Evolutionary conservation across 2,329 filamentous ascomycete species (phyloP).

Genomic region (Acarospora socialis): DNA sequence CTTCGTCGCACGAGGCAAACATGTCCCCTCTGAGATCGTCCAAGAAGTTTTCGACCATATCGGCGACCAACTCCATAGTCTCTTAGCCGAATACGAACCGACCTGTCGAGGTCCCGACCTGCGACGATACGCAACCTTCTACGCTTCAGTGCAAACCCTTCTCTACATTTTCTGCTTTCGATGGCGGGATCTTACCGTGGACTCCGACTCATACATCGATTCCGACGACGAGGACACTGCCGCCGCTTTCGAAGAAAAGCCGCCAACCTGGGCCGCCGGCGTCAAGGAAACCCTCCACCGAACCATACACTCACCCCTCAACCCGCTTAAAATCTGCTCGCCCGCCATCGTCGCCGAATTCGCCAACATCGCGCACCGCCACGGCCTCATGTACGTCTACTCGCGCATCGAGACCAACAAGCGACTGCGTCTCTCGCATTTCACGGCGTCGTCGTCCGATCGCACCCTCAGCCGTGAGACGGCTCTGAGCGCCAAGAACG

Average conservation of each 20-base stretch:
- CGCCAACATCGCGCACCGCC: conserved; percentile 69
- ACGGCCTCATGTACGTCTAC: conserved; percentile 81
- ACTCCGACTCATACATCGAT: conserved; percentile 40
- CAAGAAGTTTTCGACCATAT: conserved; percentile 70
- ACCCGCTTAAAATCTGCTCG: conserved; percentile 89
- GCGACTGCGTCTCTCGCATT: conserved; percentile 64
- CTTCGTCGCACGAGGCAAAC: conserved; percentile 80
- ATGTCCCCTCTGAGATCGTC: conserved; percentile 63
- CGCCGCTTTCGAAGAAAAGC: conserved; percentile 23
- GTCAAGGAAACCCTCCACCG: conserved; percentile 60
- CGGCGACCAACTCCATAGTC: conserved; percentile 59
- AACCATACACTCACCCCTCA: conserved; percentile 77
- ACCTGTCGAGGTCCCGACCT: conserved; percentile 73
- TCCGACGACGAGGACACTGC: conserved; percentile 38
- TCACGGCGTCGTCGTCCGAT: conserved; percentile 21
- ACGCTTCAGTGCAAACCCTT: conserved; percentile 73
- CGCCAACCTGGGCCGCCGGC: conserved; percentile 69
- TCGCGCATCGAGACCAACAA: conserved; percentile 85
- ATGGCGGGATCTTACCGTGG: conserved; percentile 71
- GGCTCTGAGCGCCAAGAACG: conserved; percentile 29
- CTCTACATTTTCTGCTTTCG: conserved; percentile 97
- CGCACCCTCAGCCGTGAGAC: conserved; percentile 36
- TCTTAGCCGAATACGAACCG: conserved; percentile 58
- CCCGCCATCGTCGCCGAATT: conserved; percentile 85
- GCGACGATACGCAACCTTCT: conserved; percentile 70